Evolutionary conservation across 192 early-diverging fungal genomes (phyloP), one percentile per base, ranked within the genome.

Genomic region (Entomortierella chlamydospora): DNA sequence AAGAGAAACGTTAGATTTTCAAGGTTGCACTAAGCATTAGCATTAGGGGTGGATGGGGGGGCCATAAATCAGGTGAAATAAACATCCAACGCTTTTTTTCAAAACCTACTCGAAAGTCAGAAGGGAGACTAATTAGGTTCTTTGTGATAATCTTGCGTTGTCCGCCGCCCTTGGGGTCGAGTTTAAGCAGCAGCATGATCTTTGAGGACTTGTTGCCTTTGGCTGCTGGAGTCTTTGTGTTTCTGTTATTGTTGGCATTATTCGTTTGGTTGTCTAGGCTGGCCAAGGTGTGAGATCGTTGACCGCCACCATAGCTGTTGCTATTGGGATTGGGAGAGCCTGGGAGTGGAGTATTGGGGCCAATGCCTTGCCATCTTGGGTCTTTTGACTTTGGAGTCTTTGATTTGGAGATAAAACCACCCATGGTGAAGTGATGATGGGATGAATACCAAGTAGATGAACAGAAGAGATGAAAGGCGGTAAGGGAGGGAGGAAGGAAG

Each of bases 331-430:
- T 20, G 5, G 59, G 37, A 7, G 73, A 62, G 12, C 43, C 9
- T 25, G 76, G 62, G 34, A 66, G 62, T 29, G 76, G 76, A 20
- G 76, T 79, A 54, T 79, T 79, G 26, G 76, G 76, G 26, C 76
- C 76, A 23, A 79, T 70, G 13, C 76, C 76, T 34, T 79, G 76
- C 76, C 76, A 79, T 33, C 60, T 64, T 11, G 76, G 76, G 33
- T 79, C 76, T 51, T 65, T 70, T 57, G 76, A 54, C 58, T 65
- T 79, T 42, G 58, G 62, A 33, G 68, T 26, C 51, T 70, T 70
- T 10, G 61, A 53, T 61, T 70, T 79, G 49, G 76, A 79, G 49
- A 79, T 61, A 10, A 79, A 25, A 17, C 68, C 37, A 11, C 76
- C 76, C 76, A 79, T 79, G 68, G 2, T 70, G n/a, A n/a, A n/a